These are phyloP conservation scores for Fusarium anthophilum DNA, from an alignment of 2,329 filamentous ascomycete species.

Conservation along the genomic window DNA sequence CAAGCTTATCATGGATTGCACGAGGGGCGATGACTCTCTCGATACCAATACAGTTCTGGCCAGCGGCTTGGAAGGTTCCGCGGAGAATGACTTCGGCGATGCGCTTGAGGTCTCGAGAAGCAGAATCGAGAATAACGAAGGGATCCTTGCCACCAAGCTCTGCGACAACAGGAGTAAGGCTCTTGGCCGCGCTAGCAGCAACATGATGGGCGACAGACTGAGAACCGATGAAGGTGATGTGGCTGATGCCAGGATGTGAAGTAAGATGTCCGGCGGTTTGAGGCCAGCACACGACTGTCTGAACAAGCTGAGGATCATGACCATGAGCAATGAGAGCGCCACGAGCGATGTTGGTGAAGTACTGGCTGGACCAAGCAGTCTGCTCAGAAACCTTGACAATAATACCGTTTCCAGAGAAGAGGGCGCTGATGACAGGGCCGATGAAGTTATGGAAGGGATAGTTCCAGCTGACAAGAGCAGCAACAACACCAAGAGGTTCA, in stretches of 20 bases:
- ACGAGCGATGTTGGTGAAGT: constrained; percentile 82
- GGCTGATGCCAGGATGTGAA: constrained; percentile 82
- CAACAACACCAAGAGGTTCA: constrained; percentile 91
- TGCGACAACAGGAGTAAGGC: constrained; percentile 86
- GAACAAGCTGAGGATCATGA: constrained; percentile 82
- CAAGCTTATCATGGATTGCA: constrained; percentile 76
- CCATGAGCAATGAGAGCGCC: constrained; percentile 84
- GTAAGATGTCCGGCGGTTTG: constrained; percentile 82
- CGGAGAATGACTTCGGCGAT: constrained; percentile 87
- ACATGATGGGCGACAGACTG: constrained; percentile 87
- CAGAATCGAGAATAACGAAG: constrained; percentile 86
- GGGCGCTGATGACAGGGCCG: constrained; percentile 86
- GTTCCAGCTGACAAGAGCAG: constrained; percentile 96
- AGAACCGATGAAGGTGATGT: constrained; percentile 97
- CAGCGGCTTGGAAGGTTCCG: constrained; percentile 92
- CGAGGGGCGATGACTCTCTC: constrained; percentile 89
- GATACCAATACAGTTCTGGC: constrained; percentile 97
- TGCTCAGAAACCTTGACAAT: constrained; percentile 95
- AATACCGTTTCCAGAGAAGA: constrained; percentile 92
- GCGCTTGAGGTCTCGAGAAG: constrained; percentile 70
- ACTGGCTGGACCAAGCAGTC: constrained; percentile 89
- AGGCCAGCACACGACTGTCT: constrained; percentile 89
- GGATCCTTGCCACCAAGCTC: constrained; percentile 97
- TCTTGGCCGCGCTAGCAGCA: constrained; percentile 83
- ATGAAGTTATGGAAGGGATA: constrained; percentile 96